Percentiles rank a stretch among this genome's conserved stretches.
These are phyloP conservation scores for Rhododendron ovatum DNA, from an alignment of 148 eudicot species.

Conservation along the genomic window DNA sequence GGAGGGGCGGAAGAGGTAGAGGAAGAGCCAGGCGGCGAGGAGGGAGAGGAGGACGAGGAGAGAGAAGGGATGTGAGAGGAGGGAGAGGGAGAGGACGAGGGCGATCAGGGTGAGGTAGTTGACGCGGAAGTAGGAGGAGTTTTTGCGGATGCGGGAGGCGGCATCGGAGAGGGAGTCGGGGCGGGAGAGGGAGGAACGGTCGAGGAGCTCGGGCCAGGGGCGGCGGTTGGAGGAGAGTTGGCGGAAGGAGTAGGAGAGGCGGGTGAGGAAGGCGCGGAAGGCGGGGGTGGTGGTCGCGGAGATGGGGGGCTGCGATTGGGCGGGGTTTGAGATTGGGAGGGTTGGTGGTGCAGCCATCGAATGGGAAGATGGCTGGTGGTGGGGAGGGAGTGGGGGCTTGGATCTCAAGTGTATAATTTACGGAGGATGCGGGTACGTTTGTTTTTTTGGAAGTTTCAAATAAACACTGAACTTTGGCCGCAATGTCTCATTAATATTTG, in stretches of 20 bases:
- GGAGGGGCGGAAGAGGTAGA: conserved; percentile 64
- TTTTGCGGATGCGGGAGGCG: conserved; percentile 59
- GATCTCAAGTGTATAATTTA: not conserved
- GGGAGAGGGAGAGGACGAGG: conserved; percentile 50
- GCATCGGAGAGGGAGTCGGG: conserved; percentile 68
- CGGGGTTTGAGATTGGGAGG: conserved; percentile 40
- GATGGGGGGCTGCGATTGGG: conserved; percentile 15
- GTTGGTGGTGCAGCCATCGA: conserved; percentile 49
- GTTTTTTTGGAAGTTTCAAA: no score
- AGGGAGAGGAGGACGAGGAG: conserved; percentile 56
- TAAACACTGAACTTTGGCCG: no score
- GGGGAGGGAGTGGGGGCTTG: not conserved
- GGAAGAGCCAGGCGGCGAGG: conserved; percentile 64
- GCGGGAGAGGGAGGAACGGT: conserved; percentile 61
- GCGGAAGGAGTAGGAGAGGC: conserved; percentile 47
- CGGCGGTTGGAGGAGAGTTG: conserved; percentile 60
- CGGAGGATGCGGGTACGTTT: not conserved
- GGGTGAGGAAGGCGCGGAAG: conserved; percentile 45
- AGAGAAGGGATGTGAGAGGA: conserved; percentile 61
- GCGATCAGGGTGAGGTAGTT: conserved; percentile 50
- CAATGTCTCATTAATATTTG: no score
- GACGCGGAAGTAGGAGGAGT: conserved; percentile 67
- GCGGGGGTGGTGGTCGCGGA: conserved; percentile 55
- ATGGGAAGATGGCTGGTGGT: not conserved
- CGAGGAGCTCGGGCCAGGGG: conserved; percentile 68